These are phyloP conservation scores for Anthostomella pinea DNA, from an alignment of 2,329 filamentous ascomycete species.

Conservation along the genomic window DNA sequence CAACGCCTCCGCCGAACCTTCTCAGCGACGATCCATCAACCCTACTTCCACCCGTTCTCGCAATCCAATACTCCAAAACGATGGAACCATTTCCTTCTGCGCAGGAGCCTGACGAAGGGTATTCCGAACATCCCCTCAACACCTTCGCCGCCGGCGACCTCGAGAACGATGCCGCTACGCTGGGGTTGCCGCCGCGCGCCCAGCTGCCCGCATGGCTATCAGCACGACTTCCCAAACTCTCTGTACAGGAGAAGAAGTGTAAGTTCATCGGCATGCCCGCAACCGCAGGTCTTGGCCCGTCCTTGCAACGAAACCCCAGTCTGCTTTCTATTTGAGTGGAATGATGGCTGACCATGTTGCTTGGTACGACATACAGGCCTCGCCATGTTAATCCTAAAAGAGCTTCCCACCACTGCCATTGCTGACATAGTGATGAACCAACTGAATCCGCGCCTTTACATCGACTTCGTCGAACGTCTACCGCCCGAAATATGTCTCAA, in stretches of 20 bases:
- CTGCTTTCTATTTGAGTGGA: slow-evolving; percentile 15
- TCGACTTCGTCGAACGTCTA: slow-evolving; percentile 83
- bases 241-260: slow-evolving; percentile 50
- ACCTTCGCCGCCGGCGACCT: slow-evolving; percentile 34
- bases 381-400: slow-evolving; percentile 73
- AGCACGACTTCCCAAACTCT: slow-evolving; percentile 47
- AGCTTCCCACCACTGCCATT: slow-evolving; percentile 76
- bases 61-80: slow-evolving; percentile 3
- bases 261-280: slow-evolving; percentile 22
- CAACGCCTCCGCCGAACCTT: too few species aligned
- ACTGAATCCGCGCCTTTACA: slow-evolving; percentile 80
- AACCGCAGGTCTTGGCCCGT: too few species aligned
- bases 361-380: too few species aligned
- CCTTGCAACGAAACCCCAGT: too few species aligned
- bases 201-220: slow-evolving; percentile 51
- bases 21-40: slow-evolving; percentile 6
- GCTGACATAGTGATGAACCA: slow-evolving; percentile 72
- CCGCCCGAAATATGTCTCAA: slow-evolving; percentile 89
- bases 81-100: slow-evolving; percentile 49
- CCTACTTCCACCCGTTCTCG: background rate
- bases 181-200: slow-evolving; percentile 37
- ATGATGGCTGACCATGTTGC: too few species aligned
- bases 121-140: slow-evolving; percentile 71
- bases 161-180: slow-evolving; percentile 29
- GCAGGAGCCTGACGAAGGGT: slow-evolving; percentile 76